A percentile compares a stretch with the other conserved stretches of the same genome.
Evolutionary conservation across 441 rosid genomes (phyloP).

Genomic region (Arabidopsis lyrata): DNA sequence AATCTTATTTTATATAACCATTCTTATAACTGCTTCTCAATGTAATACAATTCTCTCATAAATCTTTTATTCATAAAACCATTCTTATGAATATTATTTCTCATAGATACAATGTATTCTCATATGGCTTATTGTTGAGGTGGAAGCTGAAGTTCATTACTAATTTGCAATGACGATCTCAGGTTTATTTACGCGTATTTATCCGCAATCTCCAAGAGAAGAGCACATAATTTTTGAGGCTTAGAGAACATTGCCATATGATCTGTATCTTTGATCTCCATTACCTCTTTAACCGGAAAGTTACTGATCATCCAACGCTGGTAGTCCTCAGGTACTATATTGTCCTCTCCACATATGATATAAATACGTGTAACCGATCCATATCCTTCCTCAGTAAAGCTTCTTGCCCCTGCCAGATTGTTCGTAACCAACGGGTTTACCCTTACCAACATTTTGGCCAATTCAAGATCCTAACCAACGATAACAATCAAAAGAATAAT

Average conservation of each 20-base stretch:
- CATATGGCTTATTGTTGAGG: neutral
- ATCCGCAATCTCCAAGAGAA: slow-evolving; percentile 35
- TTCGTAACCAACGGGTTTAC: slow-evolving; percentile 38
- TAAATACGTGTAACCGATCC: slow-evolving; percentile 46
- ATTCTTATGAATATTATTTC: neutral
- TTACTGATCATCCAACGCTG: slow-evolving; percentile 52
- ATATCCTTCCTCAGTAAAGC: slow-evolving; percentile 47
- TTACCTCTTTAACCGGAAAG: slow-evolving; percentile 28
- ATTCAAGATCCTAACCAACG: slow-evolving; percentile 47
- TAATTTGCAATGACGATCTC: neutral
- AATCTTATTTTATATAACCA: too few relatives aligned
- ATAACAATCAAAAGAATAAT: neutral
- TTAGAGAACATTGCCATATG: slow-evolving; percentile 48
- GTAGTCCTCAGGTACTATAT: slow-evolving; percentile 22
- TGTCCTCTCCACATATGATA: slow-evolving; percentile 43
- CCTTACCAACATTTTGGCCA: slow-evolving; percentile 52
- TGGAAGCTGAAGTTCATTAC: neutral
- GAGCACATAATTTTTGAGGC: slow-evolving; percentile 37
- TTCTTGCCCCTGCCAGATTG: slow-evolving; percentile 40
- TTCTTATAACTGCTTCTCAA: neutral
- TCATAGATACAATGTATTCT: neutral
- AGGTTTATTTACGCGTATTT: slow-evolving; percentile 14
- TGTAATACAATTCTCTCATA: neutral
- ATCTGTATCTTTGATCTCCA: slow-evolving; percentile 37
- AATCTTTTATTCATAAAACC: neutral